Evolutionary conservation across 208 protist species (phyloP), one percentile per base, ranked within the genome.

Genomic region (Phytomonas serpens): DNA sequence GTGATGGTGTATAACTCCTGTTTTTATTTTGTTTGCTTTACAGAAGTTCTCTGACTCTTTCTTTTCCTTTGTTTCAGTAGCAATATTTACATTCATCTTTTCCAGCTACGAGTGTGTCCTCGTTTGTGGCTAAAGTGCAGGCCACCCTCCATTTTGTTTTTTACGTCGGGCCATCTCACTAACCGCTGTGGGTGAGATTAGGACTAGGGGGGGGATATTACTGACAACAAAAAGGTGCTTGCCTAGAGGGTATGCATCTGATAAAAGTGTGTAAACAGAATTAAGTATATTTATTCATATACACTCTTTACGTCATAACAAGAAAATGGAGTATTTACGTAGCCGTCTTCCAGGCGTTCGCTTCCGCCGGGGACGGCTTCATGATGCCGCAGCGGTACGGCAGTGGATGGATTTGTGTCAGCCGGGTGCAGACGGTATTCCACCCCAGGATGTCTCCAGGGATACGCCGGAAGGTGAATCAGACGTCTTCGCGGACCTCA

Each of bases 401-500:
- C 34, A 79, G 47, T 69, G 92, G 19, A 79, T 84, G 71, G 67
- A 73, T 31, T 68, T 87, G 29, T 69, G 68, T 19, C 75, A 86
- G 34, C 72, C 78, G 27, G 66, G 73, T 16, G 73, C 72, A 0
- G 80, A 80, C 1, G 86, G 85, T 38, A 62, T 85, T 67, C 84
- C 85, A 1, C 77, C 84, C 23, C 31, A 30, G 14, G 33, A 47
- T 16, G 66, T 85, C 31, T 87, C 89, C 63, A 69, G 71, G 62
- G 73, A 87, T 64, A 42, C 66, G 47, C 77, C 75, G 0, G 70
- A 57, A 62, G 52, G 78, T 16, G 47, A 27, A 19, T 57, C 19
- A 27, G 47, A 57, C 47, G 77, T 88, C 19, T 87, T 95, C 40
- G 63, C 71, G 9, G 27, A 77, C 10, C 64, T 88, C 1, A 95